These are phyloP conservation scores for Alternaria infectoria DNA, from an alignment of 2,329 filamentous ascomycete genomes.

Conservation along the genomic window DNA sequence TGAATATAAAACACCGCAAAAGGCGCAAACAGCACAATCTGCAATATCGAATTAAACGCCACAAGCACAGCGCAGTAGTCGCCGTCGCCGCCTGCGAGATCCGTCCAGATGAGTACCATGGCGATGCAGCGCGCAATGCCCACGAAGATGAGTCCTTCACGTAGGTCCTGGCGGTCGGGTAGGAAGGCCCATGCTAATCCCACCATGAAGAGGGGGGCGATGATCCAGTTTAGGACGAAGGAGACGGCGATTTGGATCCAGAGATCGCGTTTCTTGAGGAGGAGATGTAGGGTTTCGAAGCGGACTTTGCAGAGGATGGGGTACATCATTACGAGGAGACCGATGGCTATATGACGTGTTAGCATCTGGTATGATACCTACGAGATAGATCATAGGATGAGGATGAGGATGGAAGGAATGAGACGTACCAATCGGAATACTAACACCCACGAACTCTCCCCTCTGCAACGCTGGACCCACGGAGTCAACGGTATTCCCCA, in stretches of 20 bases:
- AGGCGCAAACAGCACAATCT: constrained; percentile 57
- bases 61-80: constrained; percentile 77
- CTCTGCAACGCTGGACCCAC: constrained; percentile 68
- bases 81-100: constrained; percentile 74
- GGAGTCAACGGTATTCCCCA: constrained; percentile 75
- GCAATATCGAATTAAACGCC: constrained; percentile 56
- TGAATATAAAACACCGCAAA: constrained; percentile 63
- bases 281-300: constrained; percentile 74
- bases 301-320: constrained; percentile 87
- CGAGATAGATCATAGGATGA: background rate
- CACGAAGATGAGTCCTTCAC: constrained; percentile 77
- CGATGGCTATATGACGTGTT: constrained; percentile 63
- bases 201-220: constrained; percentile 84
- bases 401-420: background rate
- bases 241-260: constrained; percentile 85
- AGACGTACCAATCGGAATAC: constrained; percentile 67
- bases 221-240: constrained; percentile 79
- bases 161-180: constrained; percentile 53
- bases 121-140: constrained; percentile 86
- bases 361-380: background rate
- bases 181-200: constrained; percentile 68
- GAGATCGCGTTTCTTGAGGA: constrained; percentile 66
- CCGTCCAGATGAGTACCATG: constrained; percentile 86
- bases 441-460: constrained; percentile 75
- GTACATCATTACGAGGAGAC: constrained; percentile 91